Percentiles rank a stretch among this genome's conserved stretches.
Evolutionary conservation across 176 grass and related monocot genomes (phyloP).

Genomic region (Musa troglodytarum): DNA sequence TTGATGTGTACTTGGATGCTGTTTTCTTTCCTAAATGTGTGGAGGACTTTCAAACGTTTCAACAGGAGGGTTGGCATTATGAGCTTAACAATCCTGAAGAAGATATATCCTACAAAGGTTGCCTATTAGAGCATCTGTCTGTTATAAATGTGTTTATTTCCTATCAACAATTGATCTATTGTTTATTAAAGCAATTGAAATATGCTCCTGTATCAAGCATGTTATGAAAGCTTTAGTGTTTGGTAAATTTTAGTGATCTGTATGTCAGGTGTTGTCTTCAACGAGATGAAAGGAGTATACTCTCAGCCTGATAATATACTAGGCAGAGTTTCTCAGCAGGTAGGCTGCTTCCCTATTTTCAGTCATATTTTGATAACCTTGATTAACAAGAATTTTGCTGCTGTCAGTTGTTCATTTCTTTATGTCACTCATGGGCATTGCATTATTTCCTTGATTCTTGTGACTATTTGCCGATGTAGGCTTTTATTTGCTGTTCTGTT

Average conservation of each 20-base stretch:
- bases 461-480: no score
- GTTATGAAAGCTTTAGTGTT: background rate
- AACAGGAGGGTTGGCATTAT: slow-evolving; percentile 99
- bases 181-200: background rate
- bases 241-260: background rate
- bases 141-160: background rate
- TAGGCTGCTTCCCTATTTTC: slow-evolving; percentile 30
- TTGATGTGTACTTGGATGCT: slow-evolving; percentile 96
- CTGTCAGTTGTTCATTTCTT: background rate
- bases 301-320: slow-evolving; percentile 97
- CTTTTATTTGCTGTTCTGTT: no score
- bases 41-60: slow-evolving; percentile 93
- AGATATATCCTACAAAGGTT: slow-evolving; percentile 98
- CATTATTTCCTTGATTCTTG: no score
- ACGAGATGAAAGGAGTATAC: slow-evolving; percentile 99
- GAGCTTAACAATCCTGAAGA: slow-evolving; percentile 82
- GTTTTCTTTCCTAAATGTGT: slow-evolving; percentile 94
- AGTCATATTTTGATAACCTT: background rate
- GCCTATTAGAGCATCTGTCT: slow-evolving; percentile 8
- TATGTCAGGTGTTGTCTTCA: slow-evolving; percentile 89
- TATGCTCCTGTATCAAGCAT: background rate
- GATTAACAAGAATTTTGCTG: background rate
- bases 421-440: background rate
- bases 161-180: slow-evolving; percentile 6
- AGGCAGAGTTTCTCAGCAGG: slow-evolving; percentile 70